These are phyloP conservation scores for Salix udensis DNA, from an alignment of 345 rosid species.

Conservation along the genomic window DNA sequence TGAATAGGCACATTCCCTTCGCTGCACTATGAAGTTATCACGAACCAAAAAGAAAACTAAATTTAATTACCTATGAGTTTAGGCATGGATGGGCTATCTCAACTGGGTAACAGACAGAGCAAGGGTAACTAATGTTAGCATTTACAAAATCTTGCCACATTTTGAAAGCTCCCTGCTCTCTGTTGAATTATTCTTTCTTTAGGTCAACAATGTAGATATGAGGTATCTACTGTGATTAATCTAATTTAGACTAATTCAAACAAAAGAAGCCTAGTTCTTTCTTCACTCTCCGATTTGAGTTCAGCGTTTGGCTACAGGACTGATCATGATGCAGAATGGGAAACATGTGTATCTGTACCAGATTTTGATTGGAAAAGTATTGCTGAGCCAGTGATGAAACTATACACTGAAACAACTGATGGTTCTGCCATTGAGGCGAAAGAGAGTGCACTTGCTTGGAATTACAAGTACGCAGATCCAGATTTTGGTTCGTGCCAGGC, in stretches of 20 bases:
- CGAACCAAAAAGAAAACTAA: background rate
- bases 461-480: conserved; percentile 78
- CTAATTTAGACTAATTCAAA: background rate
- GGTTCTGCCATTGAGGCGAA: conserved; percentile 86
- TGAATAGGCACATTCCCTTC: background rate
- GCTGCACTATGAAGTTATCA: background rate
- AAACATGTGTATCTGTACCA: conserved; percentile 54
- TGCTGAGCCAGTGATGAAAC: conserved; percentile 93
- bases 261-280: background rate
- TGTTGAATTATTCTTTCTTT: background rate
- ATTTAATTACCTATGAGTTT: background rate
- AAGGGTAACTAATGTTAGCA: background rate
- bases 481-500: conserved; percentile 98
- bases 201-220: background rate
- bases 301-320: conserved; percentile 38
- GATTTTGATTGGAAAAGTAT: conserved; percentile 88
- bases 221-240: background rate
- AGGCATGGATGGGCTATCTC: background rate
- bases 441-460: conserved; percentile 89
- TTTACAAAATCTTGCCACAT: background rate
- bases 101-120: background rate
- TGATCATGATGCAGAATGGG: conserved; percentile 68
- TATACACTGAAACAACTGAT: conserved; percentile 90
- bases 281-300: background rate
- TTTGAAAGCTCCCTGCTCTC: background rate